Conservation (phyloP, 495 filamentous ascomycete genomes). For the Xylaria intraflava region DNA sequence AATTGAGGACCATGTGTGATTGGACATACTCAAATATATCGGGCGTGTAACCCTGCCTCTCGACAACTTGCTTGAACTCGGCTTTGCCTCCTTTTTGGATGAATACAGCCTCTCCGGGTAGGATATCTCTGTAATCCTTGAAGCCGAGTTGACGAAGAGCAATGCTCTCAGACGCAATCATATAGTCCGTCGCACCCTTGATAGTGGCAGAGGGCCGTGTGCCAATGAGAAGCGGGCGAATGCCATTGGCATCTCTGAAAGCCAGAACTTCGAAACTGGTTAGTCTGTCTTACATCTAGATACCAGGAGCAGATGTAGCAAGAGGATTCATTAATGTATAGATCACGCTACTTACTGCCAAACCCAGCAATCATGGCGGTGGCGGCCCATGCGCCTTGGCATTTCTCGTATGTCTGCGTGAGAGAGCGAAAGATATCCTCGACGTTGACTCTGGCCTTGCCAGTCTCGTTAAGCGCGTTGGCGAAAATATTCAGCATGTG, state of each 20-base stretch:
- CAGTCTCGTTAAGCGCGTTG: constrained; percentile 88
- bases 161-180: constrained; percentile 96
- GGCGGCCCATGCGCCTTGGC: constrained; percentile 80
- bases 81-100: constrained; percentile 78
- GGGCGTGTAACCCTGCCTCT: constrained; percentile 68
- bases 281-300: neutral
- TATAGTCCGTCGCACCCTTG: constrained; percentile 76
- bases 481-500: constrained; percentile 94
- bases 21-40: constrained; percentile 73
- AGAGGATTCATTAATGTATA: neutral
- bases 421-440: constrained; percentile 82
- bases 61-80: constrained; percentile 68
- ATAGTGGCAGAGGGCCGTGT: constrained; percentile 56
- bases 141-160: constrained; percentile 86
- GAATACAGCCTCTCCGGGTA: constrained; percentile 90
- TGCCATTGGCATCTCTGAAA: constrained; percentile 72
- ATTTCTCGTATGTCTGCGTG: constrained; percentile 65
- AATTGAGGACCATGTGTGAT: neutral
- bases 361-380: constrained; percentile 80
- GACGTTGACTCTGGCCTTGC: constrained; percentile 87
- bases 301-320: too few relatives aligned
- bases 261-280: constrained; percentile 1
- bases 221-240: constrained; percentile 82
- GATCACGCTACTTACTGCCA: constrained; percentile 36
- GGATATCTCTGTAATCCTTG: constrained; percentile 70